A percentile compares a stretch with the other conserved stretches of the same genome.
These are phyloP conservation scores for Penicillium sp. DNA, from an alignment of 2,329 filamentous ascomycete species.

Conservation along the genomic window DNA sequence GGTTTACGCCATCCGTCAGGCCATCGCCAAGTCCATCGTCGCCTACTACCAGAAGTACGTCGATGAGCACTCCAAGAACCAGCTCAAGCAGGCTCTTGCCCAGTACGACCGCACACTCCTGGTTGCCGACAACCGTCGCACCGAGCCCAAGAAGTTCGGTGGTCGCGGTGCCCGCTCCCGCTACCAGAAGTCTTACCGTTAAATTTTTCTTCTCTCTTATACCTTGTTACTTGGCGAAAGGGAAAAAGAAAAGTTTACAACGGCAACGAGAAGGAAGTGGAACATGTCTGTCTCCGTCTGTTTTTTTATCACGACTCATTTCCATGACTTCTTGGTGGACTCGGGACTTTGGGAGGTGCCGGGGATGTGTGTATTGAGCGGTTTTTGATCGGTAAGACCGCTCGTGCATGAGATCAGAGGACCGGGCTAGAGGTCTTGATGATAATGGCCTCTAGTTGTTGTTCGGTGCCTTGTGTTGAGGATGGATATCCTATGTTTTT, in stretches of 20 bases:
- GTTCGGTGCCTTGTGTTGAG: constrained; percentile 26
- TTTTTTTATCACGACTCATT: constrained; percentile 27
- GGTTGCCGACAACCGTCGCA: constrained; percentile 98
- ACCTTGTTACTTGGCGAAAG: constrained; percentile 47
- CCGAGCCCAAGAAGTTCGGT: constrained; percentile 94
- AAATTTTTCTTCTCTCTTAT: constrained; percentile 48
- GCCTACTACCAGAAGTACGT: constrained; percentile 99
- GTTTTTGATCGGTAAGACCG: constrained; percentile 17
- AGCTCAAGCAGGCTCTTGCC: constrained; percentile 94
- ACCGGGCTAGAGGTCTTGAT: constrained; percentile 20
- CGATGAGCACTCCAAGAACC: constrained; percentile 99
- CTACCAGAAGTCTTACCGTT: constrained; percentile 99
- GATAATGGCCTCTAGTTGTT: constrained; percentile 21
- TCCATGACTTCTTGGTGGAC: constrained; percentile 27
- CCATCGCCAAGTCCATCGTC: constrained; percentile 95
- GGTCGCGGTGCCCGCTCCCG: constrained; percentile 88
- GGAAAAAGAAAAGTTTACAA: constrained; percentile 53
- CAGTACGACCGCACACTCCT: constrained; percentile 96
- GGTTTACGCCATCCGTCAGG: constrained; percentile 98
- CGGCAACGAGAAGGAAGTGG: constrained; percentile 21
- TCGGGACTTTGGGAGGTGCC: constrained; percentile 26
- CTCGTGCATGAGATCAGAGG: constrained; percentile 21
- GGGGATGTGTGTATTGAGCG: constrained; percentile 23
- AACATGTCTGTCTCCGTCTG: constrained; percentile 23
- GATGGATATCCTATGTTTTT: constrained; percentile 28